Evolutionary conservation across 345 rosid species (phyloP).

Genomic region (Brassica nigra): DNA sequence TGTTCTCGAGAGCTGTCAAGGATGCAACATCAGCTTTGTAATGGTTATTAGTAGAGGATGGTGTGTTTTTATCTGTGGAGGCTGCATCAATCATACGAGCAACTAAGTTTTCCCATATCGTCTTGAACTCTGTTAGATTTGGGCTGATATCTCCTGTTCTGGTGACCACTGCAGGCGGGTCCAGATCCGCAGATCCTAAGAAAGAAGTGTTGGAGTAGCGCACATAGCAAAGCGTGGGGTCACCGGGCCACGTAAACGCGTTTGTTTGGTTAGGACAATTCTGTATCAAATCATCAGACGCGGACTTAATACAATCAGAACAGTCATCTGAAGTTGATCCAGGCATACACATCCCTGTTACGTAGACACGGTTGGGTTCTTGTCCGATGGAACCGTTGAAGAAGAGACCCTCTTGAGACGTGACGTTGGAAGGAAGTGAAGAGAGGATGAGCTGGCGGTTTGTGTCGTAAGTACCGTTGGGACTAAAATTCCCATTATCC

Average conservation of each 20-base stretch:
- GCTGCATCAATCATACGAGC: background rate
- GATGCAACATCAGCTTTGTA: background rate
- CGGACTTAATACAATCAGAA: conserved; percentile 20
- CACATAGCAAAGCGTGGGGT: conserved; percentile 32
- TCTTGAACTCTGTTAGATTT: background rate
- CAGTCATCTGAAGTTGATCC: conserved; percentile 27
- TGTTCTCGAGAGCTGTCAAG: background rate
- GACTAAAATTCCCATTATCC: conserved; percentile 30
- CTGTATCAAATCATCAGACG: background rate
- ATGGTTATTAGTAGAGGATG: background rate
- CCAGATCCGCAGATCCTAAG: background rate
- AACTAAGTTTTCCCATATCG: background rate
- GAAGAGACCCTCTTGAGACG: conserved; percentile 30
- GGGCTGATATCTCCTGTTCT: background rate
- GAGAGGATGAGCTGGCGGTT: conserved; percentile 31
- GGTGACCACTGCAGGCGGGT: background rate
- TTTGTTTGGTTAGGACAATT: conserved; percentile 34
- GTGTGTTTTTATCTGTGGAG: background rate
- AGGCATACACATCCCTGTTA: conserved; percentile 33
- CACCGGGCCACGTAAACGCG: conserved; percentile 32
- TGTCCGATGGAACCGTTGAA: conserved; percentile 29
- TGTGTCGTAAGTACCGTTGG: conserved; percentile 21
- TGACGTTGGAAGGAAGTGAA: conserved; percentile 30
- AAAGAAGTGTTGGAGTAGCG: conserved; percentile 27
- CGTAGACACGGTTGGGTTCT: conserved; percentile 29